phyloP scores from a whole-genome alignment of 768 basidiomycete species.

The Boletus huronensis region DNA sequence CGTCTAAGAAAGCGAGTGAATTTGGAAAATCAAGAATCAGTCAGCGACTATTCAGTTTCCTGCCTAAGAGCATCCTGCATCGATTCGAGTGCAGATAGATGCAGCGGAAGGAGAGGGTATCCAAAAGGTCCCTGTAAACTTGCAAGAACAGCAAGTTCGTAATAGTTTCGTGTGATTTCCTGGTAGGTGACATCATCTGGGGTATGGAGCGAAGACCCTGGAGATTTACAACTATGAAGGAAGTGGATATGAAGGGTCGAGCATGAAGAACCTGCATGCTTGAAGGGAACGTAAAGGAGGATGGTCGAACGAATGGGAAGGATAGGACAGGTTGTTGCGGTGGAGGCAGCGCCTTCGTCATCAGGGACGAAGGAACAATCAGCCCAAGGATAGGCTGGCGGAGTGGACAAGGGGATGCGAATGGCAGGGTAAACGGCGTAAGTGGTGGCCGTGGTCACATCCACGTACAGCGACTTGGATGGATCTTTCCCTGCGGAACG shows the following conservation, averaged over 20 bases:
- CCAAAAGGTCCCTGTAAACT: slow-evolving; percentile 39
- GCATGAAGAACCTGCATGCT: slow-evolving; percentile 36
- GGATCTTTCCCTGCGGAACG: slow-evolving; percentile 31
- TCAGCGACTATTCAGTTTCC: slow-evolving; percentile 19
- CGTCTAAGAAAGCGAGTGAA: slow-evolving; percentile 13
- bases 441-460: slow-evolving; percentile 39
- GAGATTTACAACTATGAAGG: slow-evolving; percentile 47
- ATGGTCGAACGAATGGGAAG: slow-evolving; percentile 56
- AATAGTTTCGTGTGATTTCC: slow-evolving; percentile 66
- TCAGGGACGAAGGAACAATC: slow-evolving; percentile 35
- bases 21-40: neutral
- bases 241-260: slow-evolving; percentile 60
- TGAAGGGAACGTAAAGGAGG: slow-evolving; percentile 53
- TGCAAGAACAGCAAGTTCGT: slow-evolving; percentile 66
- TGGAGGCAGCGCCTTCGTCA: slow-evolving; percentile 17
- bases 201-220: slow-evolving; percentile 35
- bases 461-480: slow-evolving; percentile 31
- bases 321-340: slow-evolving; percentile 37
- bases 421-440: slow-evolving; percentile 47
- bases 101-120: slow-evolving; percentile 62
- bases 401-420: slow-evolving; percentile 42
- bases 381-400: slow-evolving; percentile 26
- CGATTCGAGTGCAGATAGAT: slow-evolving; percentile 66
- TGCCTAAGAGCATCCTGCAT: slow-evolving; percentile 46
- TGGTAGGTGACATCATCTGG: slow-evolving; percentile 34